phyloP scores from a whole-genome alignment of 2,329 filamentous ascomycete genomes.

The Fusarium napiforme region DNA sequence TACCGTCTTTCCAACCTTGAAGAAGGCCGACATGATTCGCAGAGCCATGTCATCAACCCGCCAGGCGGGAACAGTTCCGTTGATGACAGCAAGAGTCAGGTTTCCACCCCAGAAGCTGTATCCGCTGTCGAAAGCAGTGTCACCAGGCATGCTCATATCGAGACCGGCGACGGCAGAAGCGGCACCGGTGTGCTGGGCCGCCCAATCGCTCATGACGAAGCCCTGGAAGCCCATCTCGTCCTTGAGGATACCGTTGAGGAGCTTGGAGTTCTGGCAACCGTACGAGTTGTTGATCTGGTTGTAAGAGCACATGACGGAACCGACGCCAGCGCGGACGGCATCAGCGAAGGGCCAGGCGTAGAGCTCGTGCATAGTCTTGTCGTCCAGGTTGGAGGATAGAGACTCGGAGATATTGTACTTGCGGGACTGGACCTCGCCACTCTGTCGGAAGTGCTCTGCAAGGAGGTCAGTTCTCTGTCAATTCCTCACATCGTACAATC shows the following conservation, averaged over 20 bases:
- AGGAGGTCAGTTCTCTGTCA: not conserved
- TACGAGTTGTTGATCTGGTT: slow-evolving; percentile 85
- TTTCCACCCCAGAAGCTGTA: slow-evolving; percentile 85
- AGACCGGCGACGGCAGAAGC: slow-evolving; percentile 76
- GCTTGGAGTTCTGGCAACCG: slow-evolving; percentile 80
- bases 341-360: slow-evolving; percentile 85
- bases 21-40: slow-evolving; percentile 79
- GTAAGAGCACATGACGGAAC: slow-evolving; percentile 75
- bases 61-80: slow-evolving; percentile 89
- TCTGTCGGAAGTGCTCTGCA: slow-evolving; percentile 76
- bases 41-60: slow-evolving; percentile 92
- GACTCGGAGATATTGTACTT: slow-evolving; percentile 72
- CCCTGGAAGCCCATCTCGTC: slow-evolving; percentile 84
- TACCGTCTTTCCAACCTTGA: slow-evolving; percentile 70
- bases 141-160: slow-evolving; percentile 91
- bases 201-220: slow-evolving; percentile 84
- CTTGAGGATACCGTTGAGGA: slow-evolving; percentile 81
- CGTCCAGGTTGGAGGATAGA: slow-evolving; percentile 72
- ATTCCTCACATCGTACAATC: rapidly evolving
- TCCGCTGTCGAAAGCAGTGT: slow-evolving; percentile 79
- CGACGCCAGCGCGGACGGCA: slow-evolving; percentile 74
- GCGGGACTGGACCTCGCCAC: slow-evolving; percentile 60
- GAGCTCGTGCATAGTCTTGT: slow-evolving; percentile 79
- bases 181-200: slow-evolving; percentile 77
- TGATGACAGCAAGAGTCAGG: slow-evolving; percentile 85